These are phyloP conservation scores for Penicillium silybi DNA, from an alignment of 495 filamentous ascomycete species.

Conservation along the genomic window DNA sequence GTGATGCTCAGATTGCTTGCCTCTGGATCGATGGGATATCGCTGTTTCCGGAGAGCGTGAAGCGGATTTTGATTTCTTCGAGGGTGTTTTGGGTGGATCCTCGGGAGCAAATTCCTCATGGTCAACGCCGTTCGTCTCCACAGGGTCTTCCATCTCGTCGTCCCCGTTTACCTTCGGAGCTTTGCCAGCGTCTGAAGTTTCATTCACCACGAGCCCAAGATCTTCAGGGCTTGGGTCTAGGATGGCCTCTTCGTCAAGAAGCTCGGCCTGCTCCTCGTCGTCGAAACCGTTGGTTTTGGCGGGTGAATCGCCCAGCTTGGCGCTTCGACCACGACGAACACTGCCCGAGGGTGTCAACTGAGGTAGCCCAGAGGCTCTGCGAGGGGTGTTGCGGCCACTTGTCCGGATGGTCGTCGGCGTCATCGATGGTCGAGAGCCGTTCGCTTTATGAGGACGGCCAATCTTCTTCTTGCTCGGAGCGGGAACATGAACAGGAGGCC, in stretches of 20 bases:
- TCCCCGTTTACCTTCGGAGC: slow-evolving; percentile 5
- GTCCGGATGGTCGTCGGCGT: slow-evolving; percentile 32
- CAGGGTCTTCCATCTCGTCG: neutral
- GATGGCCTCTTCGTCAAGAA: slow-evolving; percentile 24
- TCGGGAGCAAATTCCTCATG: slow-evolving; percentile 14
- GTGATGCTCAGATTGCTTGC: slow-evolving; percentile 10
- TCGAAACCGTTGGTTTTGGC: slow-evolving; percentile 20
- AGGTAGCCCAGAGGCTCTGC: slow-evolving; percentile 29
- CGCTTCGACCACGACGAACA: slow-evolving; percentile 40
- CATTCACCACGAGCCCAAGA: slow-evolving; percentile 5
- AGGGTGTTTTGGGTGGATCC: slow-evolving; percentile 14
- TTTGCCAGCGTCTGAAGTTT: neutral
- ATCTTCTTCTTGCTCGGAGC: slow-evolving; percentile 37
- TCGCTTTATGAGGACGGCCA: slow-evolving; percentile 40
- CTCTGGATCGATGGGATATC: slow-evolving; percentile 20
- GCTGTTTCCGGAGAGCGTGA: slow-evolving; percentile 18
- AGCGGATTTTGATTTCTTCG: slow-evolving; percentile 11
- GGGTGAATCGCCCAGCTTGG: slow-evolving; percentile 30
- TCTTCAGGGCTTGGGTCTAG: slow-evolving; percentile 19
- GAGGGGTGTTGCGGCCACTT: slow-evolving; percentile 38
- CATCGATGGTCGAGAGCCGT: slow-evolving; percentile 13
- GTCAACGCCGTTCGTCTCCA: slow-evolving; percentile 25
- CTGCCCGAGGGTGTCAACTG: slow-evolving; percentile 23
- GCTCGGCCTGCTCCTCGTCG: slow-evolving; percentile 7
- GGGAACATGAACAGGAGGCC: slow-evolving; percentile 67